These are phyloP conservation scores for Nannochloropsis oceanica DNA, from an alignment of 108 stramenopile genomes.

Conservation along the genomic window DNA sequence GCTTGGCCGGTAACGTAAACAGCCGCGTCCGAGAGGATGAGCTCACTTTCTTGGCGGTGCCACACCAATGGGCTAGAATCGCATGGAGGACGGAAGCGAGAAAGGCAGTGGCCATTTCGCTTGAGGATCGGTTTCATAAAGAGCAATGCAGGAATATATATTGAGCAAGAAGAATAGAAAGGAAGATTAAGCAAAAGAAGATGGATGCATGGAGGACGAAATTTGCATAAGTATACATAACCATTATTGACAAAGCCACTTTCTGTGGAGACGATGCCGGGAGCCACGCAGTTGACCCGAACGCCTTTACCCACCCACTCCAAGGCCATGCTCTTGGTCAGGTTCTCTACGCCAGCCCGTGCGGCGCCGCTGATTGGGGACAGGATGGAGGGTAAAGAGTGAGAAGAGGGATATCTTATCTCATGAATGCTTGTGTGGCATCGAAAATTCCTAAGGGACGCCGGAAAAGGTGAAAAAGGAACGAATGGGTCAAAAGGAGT, in stretches of 20 bases:
- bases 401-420: neutral
- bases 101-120: neutral
- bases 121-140: neutral
- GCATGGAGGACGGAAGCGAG: neutral
- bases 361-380: constrained; percentile 42
- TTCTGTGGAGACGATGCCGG: constrained; percentile 63
- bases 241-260: constrained; percentile 64
- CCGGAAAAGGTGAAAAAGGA: neutral
- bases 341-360: constrained; percentile 64
- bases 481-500: neutral
- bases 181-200: neutral
- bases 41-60: constrained; percentile 9
- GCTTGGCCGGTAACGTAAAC: constrained; percentile 2
- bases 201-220: neutral
- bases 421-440: neutral
- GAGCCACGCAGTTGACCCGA: constrained; percentile 66
- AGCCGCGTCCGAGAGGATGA: neutral
- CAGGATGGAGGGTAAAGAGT: neutral
- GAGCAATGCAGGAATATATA: neutral
- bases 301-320: constrained; percentile 69
- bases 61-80: constrained; percentile 7
- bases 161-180: neutral
- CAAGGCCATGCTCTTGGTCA: constrained; percentile 57
- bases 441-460: neutral
- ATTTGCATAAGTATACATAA: constrained; percentile 43